A percentile compares a stretch with the other conserved stretches of the same genome.
Evolutionary conservation across 2,329 filamentous ascomycete species (phyloP).

Genomic region (Pestalotiopsis sp.): DNA sequence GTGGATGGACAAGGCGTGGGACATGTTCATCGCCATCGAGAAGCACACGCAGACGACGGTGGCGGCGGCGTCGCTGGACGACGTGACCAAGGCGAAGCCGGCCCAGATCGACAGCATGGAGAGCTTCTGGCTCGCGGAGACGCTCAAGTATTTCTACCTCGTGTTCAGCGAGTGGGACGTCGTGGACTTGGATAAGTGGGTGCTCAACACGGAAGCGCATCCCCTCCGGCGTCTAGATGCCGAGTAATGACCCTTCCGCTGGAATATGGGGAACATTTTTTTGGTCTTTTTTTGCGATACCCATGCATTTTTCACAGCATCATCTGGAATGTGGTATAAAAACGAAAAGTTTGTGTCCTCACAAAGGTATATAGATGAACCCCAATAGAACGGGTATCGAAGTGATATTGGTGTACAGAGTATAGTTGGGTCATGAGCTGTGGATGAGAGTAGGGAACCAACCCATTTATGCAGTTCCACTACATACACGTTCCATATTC

Average conservation of each 20-base stretch:
- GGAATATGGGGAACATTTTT: neutral
- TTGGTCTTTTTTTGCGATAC: constrained; percentile 4
- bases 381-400: neutral
- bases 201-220: constrained; percentile 61
- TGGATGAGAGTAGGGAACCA: neutral
- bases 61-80: constrained; percentile 67
- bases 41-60: constrained; percentile 62
- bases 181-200: constrained; percentile 64
- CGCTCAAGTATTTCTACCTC: constrained; percentile 69
- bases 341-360: neutral
- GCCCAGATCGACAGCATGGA: constrained; percentile 60
- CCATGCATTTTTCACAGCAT: neutral
- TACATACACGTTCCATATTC: neutral
- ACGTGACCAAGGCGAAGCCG: constrained; percentile 54
- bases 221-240: constrained; percentile 44
- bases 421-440: neutral
- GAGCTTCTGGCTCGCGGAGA: constrained; percentile 75
- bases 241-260: neutral
- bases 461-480: neutral
- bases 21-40: constrained; percentile 70
- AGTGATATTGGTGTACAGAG: neutral
- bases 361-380: neutral
- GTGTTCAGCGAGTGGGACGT: constrained; percentile 62
- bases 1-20: constrained; percentile 73
- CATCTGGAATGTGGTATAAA: neutral